These are phyloP conservation scores for Termitomyces sp. DNA, from an alignment of 768 basidiomycete genomes.

Conservation along the genomic window DNA sequence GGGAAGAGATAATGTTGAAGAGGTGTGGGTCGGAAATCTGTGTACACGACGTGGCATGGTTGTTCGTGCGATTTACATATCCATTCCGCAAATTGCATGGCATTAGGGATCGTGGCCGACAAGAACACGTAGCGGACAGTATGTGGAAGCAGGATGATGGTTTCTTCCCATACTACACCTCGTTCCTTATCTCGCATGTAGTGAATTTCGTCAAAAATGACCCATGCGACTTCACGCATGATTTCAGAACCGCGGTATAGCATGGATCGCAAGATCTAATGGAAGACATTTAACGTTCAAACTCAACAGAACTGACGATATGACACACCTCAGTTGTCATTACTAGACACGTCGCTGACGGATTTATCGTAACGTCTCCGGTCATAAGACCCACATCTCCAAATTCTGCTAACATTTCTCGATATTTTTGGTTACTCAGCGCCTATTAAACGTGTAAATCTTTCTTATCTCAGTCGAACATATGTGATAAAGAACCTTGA, in stretches of 20 bases:
- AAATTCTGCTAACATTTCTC: constrained; percentile 95
- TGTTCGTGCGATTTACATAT: constrained; percentile 96
- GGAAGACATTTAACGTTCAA: not conserved
- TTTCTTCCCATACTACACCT: constrained; percentile 99
- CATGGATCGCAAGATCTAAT: constrained; percentile 96
- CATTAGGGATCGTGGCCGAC: constrained; percentile 98
- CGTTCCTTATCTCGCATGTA: constrained; percentile 99
- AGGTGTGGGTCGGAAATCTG: constrained; percentile 97
- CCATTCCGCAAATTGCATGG: constrained; percentile 99
- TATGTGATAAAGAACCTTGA: constrained; percentile 69
- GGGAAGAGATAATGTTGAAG: constrained; percentile 98
- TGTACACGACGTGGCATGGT: constrained; percentile 98
- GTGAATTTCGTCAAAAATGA: constrained; percentile 98
- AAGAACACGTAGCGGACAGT: constrained; percentile 97
- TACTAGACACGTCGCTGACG: constrained; percentile 92
- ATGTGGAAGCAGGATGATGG: constrained; percentile 95
- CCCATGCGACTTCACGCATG: constrained; percentile 99
- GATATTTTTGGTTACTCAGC: constrained; percentile 97
- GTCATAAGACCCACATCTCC: constrained; percentile 99
- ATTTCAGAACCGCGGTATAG: constrained; percentile 97
- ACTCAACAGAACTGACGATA: not conserved
- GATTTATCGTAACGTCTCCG: constrained; percentile 98
- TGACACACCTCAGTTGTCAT: constrained; percentile 92
- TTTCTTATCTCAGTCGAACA: constrained; percentile 3
- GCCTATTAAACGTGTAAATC: constrained; percentile 51